Conservation (phyloP, 768 basidiomycete genomes). For the Tulasnella sp. region DNA sequence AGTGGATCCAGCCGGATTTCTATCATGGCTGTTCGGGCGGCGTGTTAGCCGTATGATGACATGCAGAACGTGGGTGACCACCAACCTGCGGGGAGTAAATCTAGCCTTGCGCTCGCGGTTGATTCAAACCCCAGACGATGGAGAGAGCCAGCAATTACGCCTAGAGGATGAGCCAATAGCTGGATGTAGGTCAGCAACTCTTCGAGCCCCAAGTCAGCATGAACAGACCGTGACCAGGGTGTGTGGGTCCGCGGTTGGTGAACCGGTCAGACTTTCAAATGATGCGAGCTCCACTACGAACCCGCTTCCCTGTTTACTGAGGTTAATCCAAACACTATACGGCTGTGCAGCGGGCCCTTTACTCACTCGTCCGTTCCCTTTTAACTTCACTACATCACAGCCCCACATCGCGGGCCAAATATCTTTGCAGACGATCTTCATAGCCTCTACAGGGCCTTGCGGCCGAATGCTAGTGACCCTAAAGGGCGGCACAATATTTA, state of each 20-base stretch:
- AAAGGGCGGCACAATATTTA: neutral
- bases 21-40: neutral
- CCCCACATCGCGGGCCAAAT: neutral
- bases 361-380: neutral
- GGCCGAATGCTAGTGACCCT: neutral
- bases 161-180: neutral
- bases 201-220: neutral
- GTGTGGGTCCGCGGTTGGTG: neutral
- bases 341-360: neutral
- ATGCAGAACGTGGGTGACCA: neutral
- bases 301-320: neutral
- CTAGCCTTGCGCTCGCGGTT: neutral
- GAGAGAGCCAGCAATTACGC: neutral
- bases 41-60: neutral
- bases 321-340: neutral
- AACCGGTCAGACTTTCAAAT: neutral
- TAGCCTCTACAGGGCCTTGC: neutral
- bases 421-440: neutral
- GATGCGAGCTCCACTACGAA: neutral
- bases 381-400: neutral
- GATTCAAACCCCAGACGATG: neutral
- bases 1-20: slow-evolving; percentile 3
- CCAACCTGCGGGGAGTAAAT: slow-evolving; percentile 2
- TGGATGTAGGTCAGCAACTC: neutral
- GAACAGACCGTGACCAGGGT: neutral